Conservation (phyloP, 805 yeast species). For the Hanseniaspora thailandica region DNA sequence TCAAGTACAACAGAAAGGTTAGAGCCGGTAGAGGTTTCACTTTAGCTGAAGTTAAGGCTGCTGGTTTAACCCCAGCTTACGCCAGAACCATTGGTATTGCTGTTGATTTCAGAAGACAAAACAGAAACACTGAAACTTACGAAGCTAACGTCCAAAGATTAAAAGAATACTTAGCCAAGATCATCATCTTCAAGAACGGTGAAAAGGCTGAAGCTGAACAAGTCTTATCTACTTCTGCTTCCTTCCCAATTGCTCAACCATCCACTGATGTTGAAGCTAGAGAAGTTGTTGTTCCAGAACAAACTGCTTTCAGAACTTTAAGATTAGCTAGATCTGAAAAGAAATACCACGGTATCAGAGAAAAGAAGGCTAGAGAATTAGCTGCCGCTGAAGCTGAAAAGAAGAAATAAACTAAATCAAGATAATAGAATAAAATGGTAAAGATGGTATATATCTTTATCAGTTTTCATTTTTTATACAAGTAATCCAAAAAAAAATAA, state of each 20-base stretch:
- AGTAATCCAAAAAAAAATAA: neutral
- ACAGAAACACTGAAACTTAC: constrained; percentile 92
- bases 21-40: constrained; percentile 99
- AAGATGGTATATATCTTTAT: neutral
- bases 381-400: constrained; percentile 99
- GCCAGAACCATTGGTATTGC: constrained; percentile 98
- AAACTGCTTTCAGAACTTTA: constrained; percentile 85
- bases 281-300: constrained; percentile 69
- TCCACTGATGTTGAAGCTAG: constrained; percentile 65
- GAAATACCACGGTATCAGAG: constrained; percentile 91
- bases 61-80: constrained; percentile 82
- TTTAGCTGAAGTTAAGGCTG: constrained; percentile 95
- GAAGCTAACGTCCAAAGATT: constrained; percentile 92
- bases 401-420: constrained; percentile 62
- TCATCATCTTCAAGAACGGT: constrained; percentile 91
- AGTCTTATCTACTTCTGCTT: constrained; percentile 57
- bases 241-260: constrained; percentile 87
- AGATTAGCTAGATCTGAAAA: constrained; percentile 91
- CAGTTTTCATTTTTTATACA: neutral
- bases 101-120: constrained; percentile 99
- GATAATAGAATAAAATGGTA: neutral
- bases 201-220: constrained; percentile 72
- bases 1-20: constrained; percentile 97
- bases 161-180: constrained; percentile 88
- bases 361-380: constrained; percentile 90